These are phyloP conservation scores for Fusarium proliferatum DNA, from an alignment of 2,329 filamentous ascomycete genomes.

Conservation along the genomic window DNA sequence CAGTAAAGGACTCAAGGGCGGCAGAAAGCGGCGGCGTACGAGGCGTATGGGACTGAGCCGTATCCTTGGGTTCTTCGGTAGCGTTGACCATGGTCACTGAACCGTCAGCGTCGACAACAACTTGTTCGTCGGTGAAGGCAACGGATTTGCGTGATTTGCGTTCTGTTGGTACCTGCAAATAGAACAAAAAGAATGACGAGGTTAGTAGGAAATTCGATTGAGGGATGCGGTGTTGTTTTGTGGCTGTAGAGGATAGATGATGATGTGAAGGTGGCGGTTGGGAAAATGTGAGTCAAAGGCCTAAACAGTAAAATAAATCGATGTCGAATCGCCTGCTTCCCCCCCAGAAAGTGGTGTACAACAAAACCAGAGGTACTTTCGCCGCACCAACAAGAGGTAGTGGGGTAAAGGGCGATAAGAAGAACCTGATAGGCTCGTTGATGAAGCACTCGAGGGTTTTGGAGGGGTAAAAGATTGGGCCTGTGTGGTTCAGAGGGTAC, in stretches of 20 bases:
- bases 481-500: conserved; percentile 24
- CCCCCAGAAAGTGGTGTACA: conserved; percentile 35
- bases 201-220: conserved; percentile 27
- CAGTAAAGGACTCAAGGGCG: conserved; percentile 67
- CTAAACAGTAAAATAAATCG: conserved; percentile 29
- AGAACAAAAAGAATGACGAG: conserved; percentile 25
- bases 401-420: conserved; percentile 23
- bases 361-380: conserved; percentile 40
- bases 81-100: conserved; percentile 81
- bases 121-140: conserved; percentile 87
- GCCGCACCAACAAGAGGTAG: conserved; percentile 24
- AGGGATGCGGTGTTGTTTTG: conserved; percentile 15
- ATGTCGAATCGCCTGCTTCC: conserved; percentile 34
- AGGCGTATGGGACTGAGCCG: conserved; percentile 81
- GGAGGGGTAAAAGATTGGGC: conserved; percentile 40
- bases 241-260: conserved; percentile 6
- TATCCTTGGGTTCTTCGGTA: conserved; percentile 79
- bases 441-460: conserved; percentile 38
- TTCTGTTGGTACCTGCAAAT: conserved; percentile 53
- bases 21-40: conserved; percentile 71
- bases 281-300: conserved; percentile 46
- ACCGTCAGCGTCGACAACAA: conserved; percentile 90
- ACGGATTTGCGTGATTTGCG: conserved; percentile 91
- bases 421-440: conserved; percentile 26
- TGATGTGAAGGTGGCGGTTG: conserved; percentile 39